Base-by-base conservation (phyloP, 768 basidiomycete species). In the Lentinula guzmanii region DNA sequence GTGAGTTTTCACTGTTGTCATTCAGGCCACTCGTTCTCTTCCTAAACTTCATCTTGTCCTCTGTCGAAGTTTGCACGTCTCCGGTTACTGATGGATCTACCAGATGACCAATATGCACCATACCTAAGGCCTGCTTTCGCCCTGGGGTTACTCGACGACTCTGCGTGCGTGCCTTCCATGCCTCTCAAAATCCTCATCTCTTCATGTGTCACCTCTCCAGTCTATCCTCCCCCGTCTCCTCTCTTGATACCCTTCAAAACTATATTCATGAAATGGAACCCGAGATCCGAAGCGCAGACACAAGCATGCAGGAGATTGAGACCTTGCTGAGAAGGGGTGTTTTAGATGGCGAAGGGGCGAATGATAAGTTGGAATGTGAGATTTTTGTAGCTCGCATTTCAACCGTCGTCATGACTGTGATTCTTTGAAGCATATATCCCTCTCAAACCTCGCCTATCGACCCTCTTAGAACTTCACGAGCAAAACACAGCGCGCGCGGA, bases 251-350 rank as follows among this genome's bases (percentile, higher is more conserved):
- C 66, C 74, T 93, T 7, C 87, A 90, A 43, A 86, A 86, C 0
- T 78, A 90, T 60, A 72, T 93, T 9, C 72, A 79, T 0, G 91
- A 94, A 67, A 89, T 93, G 86, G 92, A 93, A 65, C 82, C 85
- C 4, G 92, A 94, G 56, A 85, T 93, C 55, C 90, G 91, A 34
- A 82, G 85, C 35, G 91, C 90, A 9, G 92, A 93, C 66, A 82
- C 88, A 7, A 90, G 92, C 65, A 83, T 93, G 80, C 82, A 81
- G 41, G 91, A 93, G 68, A 90, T 94, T 35, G 86, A 86, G 61
- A 71, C 77, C 13, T 72, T 93, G 51, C 86, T 89, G 66, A 80
- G 81, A 67, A 89, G 84, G 64, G 90, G 89, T 37, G 85, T 90
- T 8, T 79, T 85, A 4, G 82, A 82, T 5, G 87, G 90, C 0